Evolutionary conservation across 2,329 filamentous ascomycete genomes (phyloP), one percentile per base, ranked within the genome.

Genomic region (Calcarisporium arbuscula): DNA sequence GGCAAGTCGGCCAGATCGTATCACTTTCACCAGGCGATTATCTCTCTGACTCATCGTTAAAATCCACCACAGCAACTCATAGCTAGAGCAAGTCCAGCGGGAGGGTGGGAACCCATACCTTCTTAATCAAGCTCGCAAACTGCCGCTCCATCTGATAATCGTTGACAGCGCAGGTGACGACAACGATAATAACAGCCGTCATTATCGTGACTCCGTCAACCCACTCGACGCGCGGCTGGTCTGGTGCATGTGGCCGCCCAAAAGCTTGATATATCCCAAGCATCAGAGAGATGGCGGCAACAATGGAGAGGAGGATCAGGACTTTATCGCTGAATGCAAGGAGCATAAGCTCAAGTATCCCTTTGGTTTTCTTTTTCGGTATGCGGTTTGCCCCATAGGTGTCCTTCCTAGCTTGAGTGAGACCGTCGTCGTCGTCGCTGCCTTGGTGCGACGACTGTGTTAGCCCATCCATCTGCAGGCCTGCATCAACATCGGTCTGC

Each of bases 391-490:
- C 80, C 46, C 68, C 70, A 53, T 75, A 88, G 19, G 87, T 73
- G 20, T 82, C 78, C 49, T 77, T 78, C 37, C 83, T 72, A 32
- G 20, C 3, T 18, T 17, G n/a, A 14, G 10, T 15, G n/a, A 9
- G 10, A 6, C 8, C 15, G 9, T 32, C 19, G 30, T 83, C 70
- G 29, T 87, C 50, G 7, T 58, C 53, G 15, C 67, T 65, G n/a
- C n/a, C n/a, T n/a, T n/a, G n/a, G n/a, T n/a, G n/a, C n/a, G n/a
- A n/a, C n/a, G n/a, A n/a, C n/a, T n/a, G n/a, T n/a, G n/a, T n/a
- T n/a, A n/a, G n/a, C 57, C 92, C 85, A 44, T 90, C 85, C 14
- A 77, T 51, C 44, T 81, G 83, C 17, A 92, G 60, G 9, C 85
- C 85, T 34, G 73, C 63, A 28, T 66, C 68, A 25, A 75, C 59